Percentiles rank a stretch among this genome's conserved stretches.
Evolutionary conservation across 805 yeast genomes (phyloP).

Genomic region (Wickerhamomyces ciferrii): DNA sequence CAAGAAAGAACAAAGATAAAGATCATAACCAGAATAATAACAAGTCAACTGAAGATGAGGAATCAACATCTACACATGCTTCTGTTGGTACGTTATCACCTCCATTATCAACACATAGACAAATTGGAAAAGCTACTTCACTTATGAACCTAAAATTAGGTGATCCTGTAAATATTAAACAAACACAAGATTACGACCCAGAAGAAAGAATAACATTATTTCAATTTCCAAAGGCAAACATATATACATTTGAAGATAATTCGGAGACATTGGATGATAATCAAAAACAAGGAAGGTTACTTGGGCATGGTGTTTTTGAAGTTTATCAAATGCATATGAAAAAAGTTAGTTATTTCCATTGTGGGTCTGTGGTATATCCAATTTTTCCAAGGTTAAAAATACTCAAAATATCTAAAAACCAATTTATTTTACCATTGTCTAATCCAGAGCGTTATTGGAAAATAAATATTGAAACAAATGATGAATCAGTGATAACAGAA

Average conservation of each 20-base stretch:
- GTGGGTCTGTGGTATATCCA: conserved; percentile 69
- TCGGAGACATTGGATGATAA: conserved; percentile 5
- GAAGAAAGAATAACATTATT: conserved; percentile 16
- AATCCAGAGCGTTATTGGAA: conserved; percentile 80
- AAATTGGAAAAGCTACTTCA: background rate
- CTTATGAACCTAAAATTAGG: background rate
- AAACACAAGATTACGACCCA: conserved; percentile 2
- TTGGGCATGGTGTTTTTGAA: conserved; percentile 58
- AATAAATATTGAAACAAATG: conserved; percentile 27
- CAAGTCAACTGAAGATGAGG: background rate
- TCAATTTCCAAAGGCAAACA: conserved; percentile 15
- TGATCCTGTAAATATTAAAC: background rate
- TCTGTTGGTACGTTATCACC: conserved; percentile 1
- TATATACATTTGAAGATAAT: conserved; percentile 18
- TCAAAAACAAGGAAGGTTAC: conserved; percentile 34
- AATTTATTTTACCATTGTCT: conserved; percentile 58
- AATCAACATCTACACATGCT: background rate
- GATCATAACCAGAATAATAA: background rate
- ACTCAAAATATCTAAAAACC: conserved; percentile 39
- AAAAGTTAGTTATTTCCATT: conserved; percentile 54
- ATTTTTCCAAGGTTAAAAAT: conserved; percentile 60
- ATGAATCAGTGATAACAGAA: conserved; percentile 9
- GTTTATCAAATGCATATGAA: conserved; percentile 55
- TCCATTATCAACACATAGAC: background rate
- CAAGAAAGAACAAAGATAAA: conserved; percentile 8